Percentiles rank a stretch among this genome's conserved stretches.
Conservation (phyloP, 331 rosid genomes). For the Spiraea crenata region DNA sequence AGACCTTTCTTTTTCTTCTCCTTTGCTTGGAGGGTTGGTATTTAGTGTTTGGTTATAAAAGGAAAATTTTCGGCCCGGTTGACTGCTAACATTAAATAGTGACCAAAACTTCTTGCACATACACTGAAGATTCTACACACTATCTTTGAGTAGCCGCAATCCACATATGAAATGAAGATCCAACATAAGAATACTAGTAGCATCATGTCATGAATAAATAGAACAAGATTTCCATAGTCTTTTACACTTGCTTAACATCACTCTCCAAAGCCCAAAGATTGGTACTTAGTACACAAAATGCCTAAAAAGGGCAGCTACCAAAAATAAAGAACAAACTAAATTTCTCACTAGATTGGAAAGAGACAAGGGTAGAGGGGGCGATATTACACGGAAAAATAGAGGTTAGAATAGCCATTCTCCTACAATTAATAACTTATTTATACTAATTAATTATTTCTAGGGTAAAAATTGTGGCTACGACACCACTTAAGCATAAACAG, state of each 20-base stretch:
- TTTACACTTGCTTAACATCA: constrained; percentile 53
- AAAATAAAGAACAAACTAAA: constrained; percentile 23
- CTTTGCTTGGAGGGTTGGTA: background rate
- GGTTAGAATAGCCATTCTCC: constrained; percentile 32
- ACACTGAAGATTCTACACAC: background rate
- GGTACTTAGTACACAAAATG: background rate
- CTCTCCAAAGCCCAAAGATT: constrained; percentile 18
- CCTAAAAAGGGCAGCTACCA: constrained; percentile 8
- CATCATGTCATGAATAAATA: constrained; percentile 38
- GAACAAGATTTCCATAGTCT: constrained; percentile 38
- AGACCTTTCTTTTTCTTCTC: background rate
- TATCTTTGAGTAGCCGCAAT: background rate
- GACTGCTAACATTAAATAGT: background rate
- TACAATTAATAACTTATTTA: constrained; percentile 7
- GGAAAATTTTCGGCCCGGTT: background rate
- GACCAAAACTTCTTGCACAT: background rate
- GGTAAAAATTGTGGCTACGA: too few species aligned
- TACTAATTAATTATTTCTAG: background rate
- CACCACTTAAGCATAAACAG: constrained; percentile 60
- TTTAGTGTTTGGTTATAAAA: background rate
- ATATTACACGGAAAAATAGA: constrained; percentile 24
- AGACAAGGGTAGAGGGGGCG: constrained; percentile 13
- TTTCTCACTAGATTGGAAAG: constrained; percentile 13
- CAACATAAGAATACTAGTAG: background rate
- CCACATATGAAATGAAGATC: background rate